Evolutionary conservation across 129 eudicot genomes (phyloP).

Genomic region (Oenanthe sinensis): DNA sequence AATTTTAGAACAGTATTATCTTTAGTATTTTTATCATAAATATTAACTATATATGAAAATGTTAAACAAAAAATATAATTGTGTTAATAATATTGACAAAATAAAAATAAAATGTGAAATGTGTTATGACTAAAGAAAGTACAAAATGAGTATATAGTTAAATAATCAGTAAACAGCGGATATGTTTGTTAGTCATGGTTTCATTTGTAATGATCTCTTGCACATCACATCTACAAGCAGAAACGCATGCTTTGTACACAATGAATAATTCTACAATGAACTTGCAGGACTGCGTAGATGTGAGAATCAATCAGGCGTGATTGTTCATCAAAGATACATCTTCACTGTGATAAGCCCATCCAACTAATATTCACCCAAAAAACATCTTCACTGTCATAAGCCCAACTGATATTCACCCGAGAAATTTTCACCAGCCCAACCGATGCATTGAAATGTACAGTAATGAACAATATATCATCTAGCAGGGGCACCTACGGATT

Average conservation of each 20-base stretch:
- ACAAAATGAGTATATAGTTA: too few relatives aligned
- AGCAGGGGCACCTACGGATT: conserved; percentile 44
- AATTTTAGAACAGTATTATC: too few relatives aligned
- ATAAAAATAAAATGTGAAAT: too few relatives aligned
- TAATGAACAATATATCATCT: conserved; percentile 5
- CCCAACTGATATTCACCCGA: not conserved
- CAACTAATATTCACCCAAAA: not conserved
- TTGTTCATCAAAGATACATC: not conserved
- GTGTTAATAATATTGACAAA: too few relatives aligned
- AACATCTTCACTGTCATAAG: not conserved
- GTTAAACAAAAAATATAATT: too few relatives aligned
- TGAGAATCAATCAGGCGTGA: not conserved
- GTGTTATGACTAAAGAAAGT: too few relatives aligned
- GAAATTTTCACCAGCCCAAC: not conserved
- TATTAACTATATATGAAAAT: too few relatives aligned
- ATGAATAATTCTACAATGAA: not conserved
- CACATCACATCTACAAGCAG: not conserved
- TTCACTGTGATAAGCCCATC: not conserved
- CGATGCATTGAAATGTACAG: not conserved
- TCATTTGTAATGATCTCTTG: not conserved
- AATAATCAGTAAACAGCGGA: too few relatives aligned
- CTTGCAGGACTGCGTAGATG: not conserved
- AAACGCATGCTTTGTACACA: not conserved
- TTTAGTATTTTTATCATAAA: too few relatives aligned
- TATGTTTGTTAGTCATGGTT: not conserved